Base-by-base conservation (phyloP, 805 yeast genomes). In the Candida pini region DNA sequence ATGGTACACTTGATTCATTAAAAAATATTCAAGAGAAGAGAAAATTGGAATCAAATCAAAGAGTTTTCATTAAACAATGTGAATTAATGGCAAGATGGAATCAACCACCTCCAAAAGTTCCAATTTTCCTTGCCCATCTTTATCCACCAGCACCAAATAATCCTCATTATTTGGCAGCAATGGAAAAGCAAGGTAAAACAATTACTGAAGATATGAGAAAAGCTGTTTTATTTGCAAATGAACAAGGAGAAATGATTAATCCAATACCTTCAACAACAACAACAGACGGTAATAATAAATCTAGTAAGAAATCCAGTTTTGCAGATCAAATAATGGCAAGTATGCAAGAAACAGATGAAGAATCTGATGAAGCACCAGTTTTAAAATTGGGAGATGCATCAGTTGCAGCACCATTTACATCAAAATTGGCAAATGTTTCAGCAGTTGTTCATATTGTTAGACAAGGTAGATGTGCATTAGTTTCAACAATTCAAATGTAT, bases 371-470 rank as follows among this genome's bases (percentile, higher is more conserved):
- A 48, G 95, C 94, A 0, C 98, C 98, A 39, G 77, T 82, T 30
- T 73, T 92, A 66, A 92, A 92, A 61, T 69, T 92, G 36, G 98
- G 98, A 51, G 98, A 92, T 64, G 98, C 98, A 10, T 89, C 97
- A 17, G 96, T 94, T 52, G 98, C 98, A 36, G 98, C 98, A 22
- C 98, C 98, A 30, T 87, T 92, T 61, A 92, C 98, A 14, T 89
- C 97, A 17, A 92, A 92, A 58, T 73, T 92, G 45, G 77, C 96
- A 18, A 84, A 82, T 53, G 98, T 92, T 21, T 75, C 89, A 36
- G 81, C 98, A 36, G 96, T 92, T 36, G 84, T 95, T 34, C 81
- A 88, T 56, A 84, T 92, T 46, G 76, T 92, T 48, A 88, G 98
- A 64, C 97, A 92, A 69, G 98, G 98, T 46, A 87, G 98, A 64